Conservation (phyloP, 805 yeast genomes). For the Saturnispora hagleri region DNA sequence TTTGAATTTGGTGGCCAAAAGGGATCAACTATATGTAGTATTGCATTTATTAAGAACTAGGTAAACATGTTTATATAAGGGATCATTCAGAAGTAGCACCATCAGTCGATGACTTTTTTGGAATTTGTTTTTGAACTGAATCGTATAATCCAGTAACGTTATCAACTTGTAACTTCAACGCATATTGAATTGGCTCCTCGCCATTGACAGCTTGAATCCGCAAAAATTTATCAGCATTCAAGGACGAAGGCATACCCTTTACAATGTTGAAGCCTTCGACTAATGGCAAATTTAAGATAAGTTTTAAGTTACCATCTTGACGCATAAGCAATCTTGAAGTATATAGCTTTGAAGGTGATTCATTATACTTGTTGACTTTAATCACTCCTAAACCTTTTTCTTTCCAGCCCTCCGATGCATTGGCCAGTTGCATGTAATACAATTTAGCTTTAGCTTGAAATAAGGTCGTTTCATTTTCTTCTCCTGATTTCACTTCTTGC, state of each 20-base stretch:
- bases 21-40: constrained; percentile 82
- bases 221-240: constrained; percentile 74
- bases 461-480: constrained; percentile 69
- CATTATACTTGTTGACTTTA: constrained; percentile 51
- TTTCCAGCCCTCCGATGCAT: constrained; percentile 78
- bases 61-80: not conserved
- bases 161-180: constrained; percentile 60
- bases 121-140: constrained; percentile 32
- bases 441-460: constrained; percentile 70
- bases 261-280: constrained; percentile 50
- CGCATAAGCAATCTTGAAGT: constrained; percentile 80
- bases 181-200: constrained; percentile 70
- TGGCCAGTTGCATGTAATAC: constrained; percentile 61
- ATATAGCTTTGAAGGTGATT: constrained; percentile 25
- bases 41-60: constrained; percentile 52
- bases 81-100: not conserved
- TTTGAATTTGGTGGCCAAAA: constrained; percentile 84
- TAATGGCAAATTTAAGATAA: constrained; percentile 69
- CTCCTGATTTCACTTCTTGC: constrained; percentile 71
- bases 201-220: constrained; percentile 61
- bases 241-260: constrained; percentile 80
- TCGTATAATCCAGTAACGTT: constrained; percentile 51
- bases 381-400: constrained; percentile 87
- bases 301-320: constrained; percentile 75
- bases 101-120: constrained; percentile 8